These are phyloP conservation scores for Wickerhamomyces sp. DNA, from an alignment of 1,139 yeast species.

Conservation along the genomic window DNA sequence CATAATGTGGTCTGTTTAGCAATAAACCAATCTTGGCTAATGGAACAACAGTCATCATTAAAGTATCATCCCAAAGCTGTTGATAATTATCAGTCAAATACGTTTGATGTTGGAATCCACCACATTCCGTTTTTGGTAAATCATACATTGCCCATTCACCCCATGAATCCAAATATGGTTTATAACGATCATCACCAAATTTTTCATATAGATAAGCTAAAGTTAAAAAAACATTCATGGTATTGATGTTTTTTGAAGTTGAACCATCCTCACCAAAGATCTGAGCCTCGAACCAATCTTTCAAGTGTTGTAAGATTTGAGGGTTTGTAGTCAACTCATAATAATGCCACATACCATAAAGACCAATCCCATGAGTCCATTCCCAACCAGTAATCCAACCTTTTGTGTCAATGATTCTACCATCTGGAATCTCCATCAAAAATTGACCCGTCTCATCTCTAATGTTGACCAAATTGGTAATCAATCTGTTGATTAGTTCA, in stretches of 20 bases:
- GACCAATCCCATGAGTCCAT: constrained; percentile 13
- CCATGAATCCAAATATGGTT: constrained; percentile 10
- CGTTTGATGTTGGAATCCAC: constrained; percentile 11
- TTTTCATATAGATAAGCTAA: constrained; percentile 7
- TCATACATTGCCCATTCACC: constrained; percentile 11
- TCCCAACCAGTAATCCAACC: constrained; percentile 15
- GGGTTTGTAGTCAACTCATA: constrained; percentile 3
- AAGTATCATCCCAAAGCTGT: constrained; percentile 12
- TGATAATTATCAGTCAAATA: constrained; percentile 9
- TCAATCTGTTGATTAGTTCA: constrained; percentile 7
- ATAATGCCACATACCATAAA: constrained; percentile 12
- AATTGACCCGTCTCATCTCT: constrained; percentile 9
- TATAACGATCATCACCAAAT: constrained; percentile 3
- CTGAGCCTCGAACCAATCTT: constrained; percentile 9
- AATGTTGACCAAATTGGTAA: constrained; percentile 6
- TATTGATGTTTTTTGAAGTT: constrained; percentile 9
- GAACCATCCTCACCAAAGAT: constrained; percentile 10
- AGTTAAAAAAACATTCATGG: constrained; percentile 9
- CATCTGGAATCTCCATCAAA: constrained; percentile 9
- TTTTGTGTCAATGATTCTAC: constrained; percentile 10
- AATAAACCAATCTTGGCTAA: constrained; percentile 9
- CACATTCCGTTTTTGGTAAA: constrained; percentile 8
- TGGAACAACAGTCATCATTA: constrained; percentile 13
- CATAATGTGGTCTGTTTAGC: constrained; percentile 7
- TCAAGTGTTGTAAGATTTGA: constrained; percentile 4